Evolutionary conservation across 768 basidiomycete species (phyloP), one percentile per base, ranked within the genome.

Genomic region (Lactarius pseudohatsudake): DNA sequence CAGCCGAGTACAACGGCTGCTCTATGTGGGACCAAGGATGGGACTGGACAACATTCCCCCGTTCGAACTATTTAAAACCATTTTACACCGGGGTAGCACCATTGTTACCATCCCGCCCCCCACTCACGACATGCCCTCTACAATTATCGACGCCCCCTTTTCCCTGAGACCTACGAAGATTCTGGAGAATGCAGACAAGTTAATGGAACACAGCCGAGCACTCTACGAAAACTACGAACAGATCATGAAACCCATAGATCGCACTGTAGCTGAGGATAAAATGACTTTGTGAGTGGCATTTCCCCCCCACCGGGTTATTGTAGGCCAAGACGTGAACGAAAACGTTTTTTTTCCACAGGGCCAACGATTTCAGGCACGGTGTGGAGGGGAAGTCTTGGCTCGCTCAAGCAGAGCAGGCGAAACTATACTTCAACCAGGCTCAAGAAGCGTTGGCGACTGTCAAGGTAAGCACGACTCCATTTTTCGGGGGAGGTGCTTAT

Each of bases 231-330:
- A 3, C 9, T 53, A 65, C 45, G 22, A 43, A 10, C 20, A 20
- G 20, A 40, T 22, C 43, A 65, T 65, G 60, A 47, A 28, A n/a
- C 15, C 20, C 4, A 36, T 38, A 16, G 55, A 65, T 18, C 65
- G 55, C 18, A 32, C 30, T 3, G 20, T 65, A 18, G 59, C 34
- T 20, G 20, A 57, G 16, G 55, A 57, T 57, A 41, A 18, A n/a
- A 62, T 66, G 56, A n/a, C 30, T 15, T 16, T 38, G 65, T 66
- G 16, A 40, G n/a, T 22, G 5, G 20, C 38, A 28, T 4, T 20
- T n/a, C 11, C 15, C 7, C 7, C 53, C 11, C 28, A 15, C 7
- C 36, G 16, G 40, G 16, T 15, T 11, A 4, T 22, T n/a, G 30
- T 16, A 3, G 15, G 15, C 47, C 45, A 9, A 18, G 32, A 2